Evolutionary conservation across 331 rosid species (phyloP).

Genomic region (Quercus tomentella): DNA sequence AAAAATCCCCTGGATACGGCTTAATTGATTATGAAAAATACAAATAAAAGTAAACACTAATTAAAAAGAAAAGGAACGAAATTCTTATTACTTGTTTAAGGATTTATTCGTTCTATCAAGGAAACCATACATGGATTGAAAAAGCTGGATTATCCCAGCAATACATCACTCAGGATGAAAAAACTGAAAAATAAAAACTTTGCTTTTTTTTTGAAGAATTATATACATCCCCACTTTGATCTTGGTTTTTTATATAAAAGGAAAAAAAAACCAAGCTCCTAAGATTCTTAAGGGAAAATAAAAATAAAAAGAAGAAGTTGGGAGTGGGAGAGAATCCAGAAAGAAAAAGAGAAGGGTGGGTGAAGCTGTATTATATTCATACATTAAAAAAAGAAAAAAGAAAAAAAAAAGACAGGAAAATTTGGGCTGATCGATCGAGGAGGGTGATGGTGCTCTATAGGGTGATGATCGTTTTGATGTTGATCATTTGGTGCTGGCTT

Average conservation of each 20-base stretch:
- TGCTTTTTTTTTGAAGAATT: neutral
- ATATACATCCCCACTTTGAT: slow-evolving; percentile 20
- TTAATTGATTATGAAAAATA: too few relatives aligned
- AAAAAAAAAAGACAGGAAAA: neutral
- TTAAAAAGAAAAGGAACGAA: too few relatives aligned
- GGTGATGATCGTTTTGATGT: neutral
- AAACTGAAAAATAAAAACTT: neutral
- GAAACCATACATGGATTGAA: too few relatives aligned
- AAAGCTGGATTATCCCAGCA: too few relatives aligned
- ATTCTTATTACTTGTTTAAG: too few relatives aligned
- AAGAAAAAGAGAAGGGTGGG: neutral
- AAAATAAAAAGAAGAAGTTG: too few relatives aligned
- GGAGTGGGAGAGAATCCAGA: neutral
- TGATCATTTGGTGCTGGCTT: neutral
- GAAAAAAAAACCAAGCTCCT: slow-evolving; percentile 39
- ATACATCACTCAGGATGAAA: neutral
- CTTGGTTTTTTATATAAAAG: slow-evolving; percentile 42
- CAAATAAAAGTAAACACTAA: too few relatives aligned
- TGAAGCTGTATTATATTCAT: neutral
- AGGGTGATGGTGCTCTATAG: neutral
- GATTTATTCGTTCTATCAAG: too few relatives aligned
- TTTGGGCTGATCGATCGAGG: too few relatives aligned
- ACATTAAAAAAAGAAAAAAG: too few relatives aligned
- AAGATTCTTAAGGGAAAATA: neutral
- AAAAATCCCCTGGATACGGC: too few relatives aligned